Conservation (phyloP, 306 rosid genomes). For the Rubus parviflorus region DNA sequence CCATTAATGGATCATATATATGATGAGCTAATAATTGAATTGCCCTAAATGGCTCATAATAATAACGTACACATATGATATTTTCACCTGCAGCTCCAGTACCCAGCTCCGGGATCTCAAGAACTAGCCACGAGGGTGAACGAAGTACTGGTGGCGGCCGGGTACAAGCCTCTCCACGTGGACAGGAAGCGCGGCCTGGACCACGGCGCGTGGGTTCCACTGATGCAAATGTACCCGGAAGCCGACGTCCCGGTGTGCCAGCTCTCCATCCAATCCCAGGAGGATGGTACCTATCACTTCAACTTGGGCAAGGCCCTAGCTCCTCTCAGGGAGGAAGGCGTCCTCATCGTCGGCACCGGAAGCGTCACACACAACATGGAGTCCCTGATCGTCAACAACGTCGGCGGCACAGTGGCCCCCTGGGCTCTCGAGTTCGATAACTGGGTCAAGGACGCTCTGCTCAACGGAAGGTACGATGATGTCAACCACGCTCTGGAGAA, state of each 20-base stretch:
- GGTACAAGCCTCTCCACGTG: conserved; percentile 54
- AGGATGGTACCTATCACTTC: conserved; percentile 63
- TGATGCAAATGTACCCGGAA: conserved; percentile 77
- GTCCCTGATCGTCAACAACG: conserved; percentile 1
- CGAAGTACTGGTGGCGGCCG: conserved; percentile 53
- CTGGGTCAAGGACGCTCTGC: conserved; percentile 64
- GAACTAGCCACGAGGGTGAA: conserved; percentile 66
- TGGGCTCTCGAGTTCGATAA: conserved; percentile 77
- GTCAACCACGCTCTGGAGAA: conserved; percentile 61
- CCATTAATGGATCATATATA: too few relatives aligned
- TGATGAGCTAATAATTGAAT: too few relatives aligned
- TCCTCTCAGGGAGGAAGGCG: conserved; percentile 79
- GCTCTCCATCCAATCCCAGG: conserved; percentile 60
- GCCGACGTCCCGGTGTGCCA: conserved; percentile 83
- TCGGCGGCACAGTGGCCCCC: conserved; percentile 9
- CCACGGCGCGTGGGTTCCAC: conserved; percentile 92
- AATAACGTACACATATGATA: background rate
- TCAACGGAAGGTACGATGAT: conserved; percentile 85
- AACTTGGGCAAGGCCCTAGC: conserved; percentile 77
- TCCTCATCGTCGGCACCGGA: conserved; percentile 73
- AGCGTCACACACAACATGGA: conserved; percentile 77
- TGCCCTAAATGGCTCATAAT: too few relatives aligned
- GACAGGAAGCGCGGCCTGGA: conserved; percentile 71
- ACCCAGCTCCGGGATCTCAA: conserved; percentile 86
- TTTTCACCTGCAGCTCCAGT: conserved; percentile 44